A percentile compares a stretch with the other conserved stretches of the same genome.
These are phyloP conservation scores for Pleurotus sapidus DNA, from an alignment of 768 basidiomycete species.

Conservation along the genomic window DNA sequence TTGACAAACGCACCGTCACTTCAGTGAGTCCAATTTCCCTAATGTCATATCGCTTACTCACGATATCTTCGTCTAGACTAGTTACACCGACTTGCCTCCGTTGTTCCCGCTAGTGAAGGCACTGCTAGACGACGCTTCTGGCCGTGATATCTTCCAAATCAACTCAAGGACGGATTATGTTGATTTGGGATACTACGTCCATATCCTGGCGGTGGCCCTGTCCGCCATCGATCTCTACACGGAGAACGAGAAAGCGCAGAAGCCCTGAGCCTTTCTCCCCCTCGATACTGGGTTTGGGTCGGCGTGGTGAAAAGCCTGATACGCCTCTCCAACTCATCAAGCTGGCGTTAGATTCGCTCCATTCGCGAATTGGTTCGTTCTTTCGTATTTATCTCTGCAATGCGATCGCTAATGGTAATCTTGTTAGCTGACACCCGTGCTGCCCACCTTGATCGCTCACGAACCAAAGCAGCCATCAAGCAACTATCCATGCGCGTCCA, in stretches of 20 bases:
- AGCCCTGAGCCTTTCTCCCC: background rate
- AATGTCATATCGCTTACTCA: background rate
- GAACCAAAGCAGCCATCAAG: constrained; percentile 68
- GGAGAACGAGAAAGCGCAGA: constrained; percentile 35
- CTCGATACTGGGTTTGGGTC: constrained; percentile 20
- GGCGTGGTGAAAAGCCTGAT: constrained; percentile 25
- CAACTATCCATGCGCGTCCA: constrained; percentile 58
- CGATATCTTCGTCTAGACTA: constrained; percentile 27
- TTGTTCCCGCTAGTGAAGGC: constrained; percentile 47
- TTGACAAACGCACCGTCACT: constrained; percentile 19
- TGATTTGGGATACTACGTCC: constrained; percentile 50
- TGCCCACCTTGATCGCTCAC: constrained; percentile 72
- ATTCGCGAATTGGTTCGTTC: constrained; percentile 59
- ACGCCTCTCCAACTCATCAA: constrained; percentile 48
- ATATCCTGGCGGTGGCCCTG: constrained; percentile 57
- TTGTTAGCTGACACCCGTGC: constrained; percentile 55
- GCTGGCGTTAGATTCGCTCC: constrained; percentile 45
- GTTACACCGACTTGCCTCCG: constrained; percentile 43
- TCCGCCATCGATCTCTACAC: constrained; percentile 59
- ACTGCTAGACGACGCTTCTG: constrained; percentile 34
- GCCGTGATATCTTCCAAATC: constrained; percentile 40
- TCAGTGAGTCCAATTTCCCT: constrained; percentile 17
- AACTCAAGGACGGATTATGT: constrained; percentile 61
- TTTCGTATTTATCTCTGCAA: background rate
- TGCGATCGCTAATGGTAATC: background rate